Evolutionary conservation across 2,329 filamentous ascomycete genomes (phyloP).

Genomic region (Camillea tinctor): DNA sequence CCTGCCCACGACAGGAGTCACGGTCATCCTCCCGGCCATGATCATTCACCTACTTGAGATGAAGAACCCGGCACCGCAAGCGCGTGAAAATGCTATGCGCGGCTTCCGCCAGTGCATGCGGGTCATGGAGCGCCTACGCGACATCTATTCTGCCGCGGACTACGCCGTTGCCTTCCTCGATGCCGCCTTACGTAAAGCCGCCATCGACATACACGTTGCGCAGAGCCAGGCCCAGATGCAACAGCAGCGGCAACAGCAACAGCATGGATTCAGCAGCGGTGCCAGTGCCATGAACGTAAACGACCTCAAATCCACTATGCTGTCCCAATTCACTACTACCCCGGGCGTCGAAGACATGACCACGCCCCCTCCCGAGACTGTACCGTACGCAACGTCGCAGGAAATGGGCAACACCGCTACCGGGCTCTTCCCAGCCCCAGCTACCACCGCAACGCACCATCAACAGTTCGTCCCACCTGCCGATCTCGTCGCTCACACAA

Average conservation of each 20-base stretch:
- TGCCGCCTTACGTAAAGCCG: constrained; percentile 82
- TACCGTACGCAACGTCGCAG: constrained; percentile 41
- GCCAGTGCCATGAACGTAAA: constrained; percentile 20
- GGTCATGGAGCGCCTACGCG: constrained; percentile 81
- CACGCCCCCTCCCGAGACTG: constrained; percentile 55
- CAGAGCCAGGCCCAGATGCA: constrained; percentile 20
- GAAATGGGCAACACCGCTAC: constrained; percentile 29
- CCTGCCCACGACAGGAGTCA: constrained; percentile 86
- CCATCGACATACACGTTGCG: constrained; percentile 62
- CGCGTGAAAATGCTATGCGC: constrained; percentile 69
- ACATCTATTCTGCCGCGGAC: constrained; percentile 91
- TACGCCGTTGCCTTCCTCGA: constrained; percentile 95
- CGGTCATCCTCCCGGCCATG: constrained; percentile 85
- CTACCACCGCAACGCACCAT: not conserved
- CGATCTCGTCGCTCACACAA: constrained; percentile 14
- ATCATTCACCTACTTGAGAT: constrained; percentile 93
- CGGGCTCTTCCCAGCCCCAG: not conserved
- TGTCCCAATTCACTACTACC: constrained; percentile 19
- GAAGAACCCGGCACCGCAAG: constrained; percentile 73
- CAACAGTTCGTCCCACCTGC: constrained; percentile 15
- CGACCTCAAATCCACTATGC: constrained; percentile 19
- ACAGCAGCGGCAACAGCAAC: not conserved
- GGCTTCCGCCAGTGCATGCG: constrained; percentile 92
- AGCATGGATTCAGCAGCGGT: constrained; percentile 24
- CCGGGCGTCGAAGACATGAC: constrained; percentile 28